A percentile compares a stretch with the other conserved stretches of the same genome.
Evolutionary conservation across 202 grass and related monocot species (phyloP).

Genomic region (Setaria viridis): DNA sequence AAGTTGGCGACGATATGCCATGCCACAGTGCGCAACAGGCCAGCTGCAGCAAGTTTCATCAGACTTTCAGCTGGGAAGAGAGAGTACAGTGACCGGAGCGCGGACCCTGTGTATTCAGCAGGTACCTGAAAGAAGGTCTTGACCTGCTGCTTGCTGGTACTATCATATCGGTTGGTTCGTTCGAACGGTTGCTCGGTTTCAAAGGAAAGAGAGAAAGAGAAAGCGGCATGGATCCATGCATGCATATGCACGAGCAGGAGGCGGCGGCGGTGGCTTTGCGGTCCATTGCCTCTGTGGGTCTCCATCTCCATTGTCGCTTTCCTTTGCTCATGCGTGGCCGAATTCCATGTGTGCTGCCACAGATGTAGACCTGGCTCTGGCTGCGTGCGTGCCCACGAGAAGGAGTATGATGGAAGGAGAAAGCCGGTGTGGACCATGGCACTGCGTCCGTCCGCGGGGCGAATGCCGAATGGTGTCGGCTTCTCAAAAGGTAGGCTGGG

Average conservation of each 20-base stretch:
- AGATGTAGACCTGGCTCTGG: neutral
- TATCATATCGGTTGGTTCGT: neutral
- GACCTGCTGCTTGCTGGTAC: neutral
- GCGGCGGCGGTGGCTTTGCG: neutral
- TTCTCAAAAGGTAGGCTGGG: too few relatives aligned
- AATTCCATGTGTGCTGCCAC: neutral
- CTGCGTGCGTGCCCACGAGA: neutral
- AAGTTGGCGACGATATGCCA: neutral
- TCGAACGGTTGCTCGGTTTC: conserved; percentile 7
- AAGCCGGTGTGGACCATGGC: too few relatives aligned
- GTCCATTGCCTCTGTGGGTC: neutral
- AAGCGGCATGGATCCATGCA: neutral
- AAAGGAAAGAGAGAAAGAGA: neutral
- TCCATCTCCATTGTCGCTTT: neutral
- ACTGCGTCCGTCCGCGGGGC: too few relatives aligned
- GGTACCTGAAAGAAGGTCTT: neutral
- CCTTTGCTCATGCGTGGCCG: neutral
- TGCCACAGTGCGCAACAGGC: neutral
- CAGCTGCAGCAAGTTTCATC: neutral
- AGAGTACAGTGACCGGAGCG: neutral
- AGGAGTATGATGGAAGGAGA: neutral
- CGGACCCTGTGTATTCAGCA: neutral
- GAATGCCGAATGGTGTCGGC: too few relatives aligned
- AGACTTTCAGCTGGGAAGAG: too few relatives aligned
- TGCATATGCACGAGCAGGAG: neutral